These are phyloP conservation scores for Fusarium hainanense DNA, from an alignment of 2,329 filamentous ascomycete species.

Conservation along the genomic window DNA sequence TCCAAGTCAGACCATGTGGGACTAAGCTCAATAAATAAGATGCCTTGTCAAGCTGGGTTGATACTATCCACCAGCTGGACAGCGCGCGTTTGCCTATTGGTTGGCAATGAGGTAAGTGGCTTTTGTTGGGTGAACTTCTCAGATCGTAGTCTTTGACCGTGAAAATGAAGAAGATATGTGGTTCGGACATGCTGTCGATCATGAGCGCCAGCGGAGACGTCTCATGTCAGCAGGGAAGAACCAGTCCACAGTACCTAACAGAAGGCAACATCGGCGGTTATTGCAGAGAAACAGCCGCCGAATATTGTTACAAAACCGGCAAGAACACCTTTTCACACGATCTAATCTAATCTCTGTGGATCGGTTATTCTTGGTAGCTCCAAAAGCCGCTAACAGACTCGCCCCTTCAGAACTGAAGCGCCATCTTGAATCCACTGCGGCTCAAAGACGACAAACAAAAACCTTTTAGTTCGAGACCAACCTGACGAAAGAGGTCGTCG, in stretches of 20 bases:
- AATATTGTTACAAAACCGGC: neutral
- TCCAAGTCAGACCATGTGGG: neutral
- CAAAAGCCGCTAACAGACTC: neutral
- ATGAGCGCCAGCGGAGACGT: neutral
- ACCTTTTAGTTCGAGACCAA: neutral
- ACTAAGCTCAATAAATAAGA: neutral
- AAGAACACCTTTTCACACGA: neutral
- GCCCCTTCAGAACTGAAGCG: slow-evolving; percentile 14
- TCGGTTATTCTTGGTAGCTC: neutral
- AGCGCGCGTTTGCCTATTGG: neutral
- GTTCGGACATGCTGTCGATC: neutral
- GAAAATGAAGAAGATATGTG: neutral
- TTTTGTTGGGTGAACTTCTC: neutral
- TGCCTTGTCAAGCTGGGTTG: neutral
- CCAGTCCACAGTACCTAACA: neutral
- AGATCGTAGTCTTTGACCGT: neutral
- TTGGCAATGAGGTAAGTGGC: neutral
- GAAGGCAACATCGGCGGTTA: neutral
- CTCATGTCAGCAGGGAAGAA: neutral
- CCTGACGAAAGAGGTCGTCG: neutral
- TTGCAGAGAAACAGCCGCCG: neutral
- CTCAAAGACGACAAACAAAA: neutral
- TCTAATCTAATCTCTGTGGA: slow-evolving; percentile 30
- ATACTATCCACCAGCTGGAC: neutral
- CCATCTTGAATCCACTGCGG: slow-evolving; percentile 3